phyloP scores from a whole-genome alignment of 1,284 basidiomycete genomes.

The Peniophora sp. region DNA sequence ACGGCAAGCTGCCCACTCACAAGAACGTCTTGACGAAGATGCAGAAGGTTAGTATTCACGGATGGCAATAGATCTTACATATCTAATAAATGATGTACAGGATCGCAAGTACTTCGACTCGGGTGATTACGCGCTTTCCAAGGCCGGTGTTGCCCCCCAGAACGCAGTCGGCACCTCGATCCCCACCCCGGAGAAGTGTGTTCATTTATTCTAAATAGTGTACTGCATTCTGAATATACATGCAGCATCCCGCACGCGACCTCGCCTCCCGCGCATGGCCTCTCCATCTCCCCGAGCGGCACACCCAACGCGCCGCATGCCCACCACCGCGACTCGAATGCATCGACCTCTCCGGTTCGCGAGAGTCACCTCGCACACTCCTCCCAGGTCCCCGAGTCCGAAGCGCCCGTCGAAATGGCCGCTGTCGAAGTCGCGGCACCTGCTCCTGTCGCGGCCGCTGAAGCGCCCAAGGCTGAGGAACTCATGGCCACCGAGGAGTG shows the following conservation, averaged over 20 bases:
- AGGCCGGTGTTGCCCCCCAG: slow-evolving; percentile 86
- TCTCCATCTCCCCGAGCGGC: slow-evolving; percentile 62
- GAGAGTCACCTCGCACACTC: slow-evolving; percentile 47
- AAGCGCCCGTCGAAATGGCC: too few species aligned
- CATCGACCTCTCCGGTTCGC: slow-evolving; percentile 47
- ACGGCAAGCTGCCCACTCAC: slow-evolving; percentile 89
- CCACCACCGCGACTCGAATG: slow-evolving; percentile 24
- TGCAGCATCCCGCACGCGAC: slow-evolving; percentile 71
- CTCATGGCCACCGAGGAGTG: too few species aligned
- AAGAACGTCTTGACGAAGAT: slow-evolving; percentile 92
- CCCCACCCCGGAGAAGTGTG: slow-evolving; percentile 90
- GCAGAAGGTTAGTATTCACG: slow-evolving; percentile 65
- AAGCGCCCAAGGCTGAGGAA: too few species aligned
- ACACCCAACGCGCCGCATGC: neutral
- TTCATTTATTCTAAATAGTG: slow-evolving; percentile 15
- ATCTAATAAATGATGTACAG: slow-evolving; percentile 35
- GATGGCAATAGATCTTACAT: slow-evolving; percentile 2
- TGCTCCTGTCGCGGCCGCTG: too few species aligned
- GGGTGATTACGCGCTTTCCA: slow-evolving; percentile 93
- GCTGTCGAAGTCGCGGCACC: too few species aligned
- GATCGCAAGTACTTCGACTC: slow-evolving; percentile 98
- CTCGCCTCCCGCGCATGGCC: slow-evolving; percentile 43
- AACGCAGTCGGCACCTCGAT: slow-evolving; percentile 89
- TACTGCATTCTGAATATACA: slow-evolving; percentile 2
- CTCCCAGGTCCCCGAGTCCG: too few species aligned